Evolutionary conservation across 352 stramenopile genomes (phyloP).

Genomic region (Pythium scleroteichum): DNA sequence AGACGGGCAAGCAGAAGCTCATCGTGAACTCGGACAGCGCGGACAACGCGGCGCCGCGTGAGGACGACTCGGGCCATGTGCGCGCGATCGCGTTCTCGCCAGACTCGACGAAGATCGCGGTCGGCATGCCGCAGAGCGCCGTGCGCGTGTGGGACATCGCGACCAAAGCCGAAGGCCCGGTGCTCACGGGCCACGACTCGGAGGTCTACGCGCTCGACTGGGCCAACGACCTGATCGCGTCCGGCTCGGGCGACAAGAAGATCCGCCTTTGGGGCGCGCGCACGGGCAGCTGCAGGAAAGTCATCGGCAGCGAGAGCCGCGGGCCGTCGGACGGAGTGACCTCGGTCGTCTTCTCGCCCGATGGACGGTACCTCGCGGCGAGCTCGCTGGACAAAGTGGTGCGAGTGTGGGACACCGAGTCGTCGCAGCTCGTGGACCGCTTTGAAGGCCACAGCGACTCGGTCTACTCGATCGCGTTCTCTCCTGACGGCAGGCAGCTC

Average conservation of each 20-base stretch:
- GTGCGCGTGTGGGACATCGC: conserved; percentile 86
- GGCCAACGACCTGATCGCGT: conserved; percentile 82
- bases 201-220: conserved; percentile 87
- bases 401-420: conserved; percentile 82
- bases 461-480: conserved; percentile 86
- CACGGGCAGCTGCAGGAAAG: conserved; percentile 74
- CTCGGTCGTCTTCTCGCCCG: conserved; percentile 72
- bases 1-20: conserved; percentile 77
- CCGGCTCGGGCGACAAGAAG: conserved; percentile 73
- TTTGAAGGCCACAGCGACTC: conserved; percentile 81
- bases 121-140: conserved; percentile 82
- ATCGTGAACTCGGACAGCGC: conserved; percentile 48
- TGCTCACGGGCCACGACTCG: conserved; percentile 77
- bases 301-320: conserved; percentile 76
- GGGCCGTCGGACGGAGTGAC: conserved; percentile 77
- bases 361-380: conserved; percentile 68
- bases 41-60: conserved; percentile 39
- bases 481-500: conserved; percentile 78
- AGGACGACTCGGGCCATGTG: conserved; percentile 76
- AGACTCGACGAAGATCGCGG: conserved; percentile 76
- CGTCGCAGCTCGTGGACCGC: conserved; percentile 68
- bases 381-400: conserved; percentile 83
- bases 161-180: conserved; percentile 72
- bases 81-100: conserved; percentile 81
- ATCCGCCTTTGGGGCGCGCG: conserved; percentile 78